Base-by-base conservation (phyloP, 768 basidiomycete genomes). In the Naganishia randhawae region DNA sequence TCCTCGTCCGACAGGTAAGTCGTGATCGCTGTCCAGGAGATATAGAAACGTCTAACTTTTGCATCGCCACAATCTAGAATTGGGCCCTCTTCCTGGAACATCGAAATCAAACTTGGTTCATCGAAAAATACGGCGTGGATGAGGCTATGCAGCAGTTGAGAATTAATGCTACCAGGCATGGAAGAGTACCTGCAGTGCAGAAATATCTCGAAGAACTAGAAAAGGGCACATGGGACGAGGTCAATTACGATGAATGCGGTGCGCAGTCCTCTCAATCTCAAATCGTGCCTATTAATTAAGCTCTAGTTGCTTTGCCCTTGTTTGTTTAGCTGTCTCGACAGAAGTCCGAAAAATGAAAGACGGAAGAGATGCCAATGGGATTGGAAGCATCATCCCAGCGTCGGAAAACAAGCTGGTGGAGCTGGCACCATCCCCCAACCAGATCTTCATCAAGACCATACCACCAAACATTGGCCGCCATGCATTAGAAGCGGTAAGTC, bases 1-100 rank as follows among this genome's bases (percentile, higher is more conserved):
- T 93, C 77, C 83, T 87, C 65, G 88, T 87, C 52, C 85, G 85
- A 68, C 93, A 96, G 88, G 93, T 94, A 76, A 83, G 88, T 84
- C 13, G 13, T 25, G 1, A 32, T n/a, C 35, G 0, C 41, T 42
- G 11, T n/a, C 37, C 29, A 50, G 4, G 3, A n/a, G 5, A 14
- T 29, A 39, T 63, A 22, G n/a, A 10, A 17, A 50, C 22, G 11
- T 4, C 41, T 6, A 50, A 13, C 33, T 22, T 16, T 11, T 16
- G 4, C 29, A 16, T n/a, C 25, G 17, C 29, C 27, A 13, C 29
- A 25, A 17, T 17, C 14, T 51, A 97, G 93, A 86, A 95, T 76
- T 91, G 91, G 83, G 89, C 89, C 67, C 89, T 97, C 85, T 96
- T 92, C 84, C 89, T 96, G 37, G 89, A 92, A 81, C 94, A 97